Percentiles rank a stretch among this genome's conserved stretches.
These are phyloP conservation scores for Periconia digitata DNA, from an alignment of 2,329 filamentous ascomycete species.

Conservation along the genomic window DNA sequence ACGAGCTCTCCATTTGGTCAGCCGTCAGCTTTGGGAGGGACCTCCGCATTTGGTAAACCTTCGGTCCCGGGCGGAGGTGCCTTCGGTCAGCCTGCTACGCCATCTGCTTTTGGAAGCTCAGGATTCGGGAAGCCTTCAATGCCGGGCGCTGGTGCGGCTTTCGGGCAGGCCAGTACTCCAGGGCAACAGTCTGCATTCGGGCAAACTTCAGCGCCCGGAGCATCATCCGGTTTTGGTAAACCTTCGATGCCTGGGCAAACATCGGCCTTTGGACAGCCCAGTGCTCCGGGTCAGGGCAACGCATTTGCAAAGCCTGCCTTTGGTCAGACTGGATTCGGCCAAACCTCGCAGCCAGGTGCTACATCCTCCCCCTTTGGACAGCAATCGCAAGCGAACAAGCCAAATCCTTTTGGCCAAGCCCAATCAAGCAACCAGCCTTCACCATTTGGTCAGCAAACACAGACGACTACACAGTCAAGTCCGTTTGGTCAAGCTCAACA, in stretches of 20 bases:
- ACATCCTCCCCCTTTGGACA: conserved; percentile 31
- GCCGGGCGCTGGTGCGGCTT: conserved; percentile 17
- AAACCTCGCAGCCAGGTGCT: conserved; percentile 44
- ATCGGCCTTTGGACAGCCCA: conserved; percentile 31
- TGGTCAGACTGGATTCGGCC: conserved; percentile 45
- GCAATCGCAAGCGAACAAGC: conserved; percentile 30
- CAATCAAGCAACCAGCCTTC: conserved; percentile 18
- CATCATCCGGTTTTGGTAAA: conserved; percentile 37
- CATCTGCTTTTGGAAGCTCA: conserved; percentile 12
- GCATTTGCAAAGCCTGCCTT: conserved; percentile 14
- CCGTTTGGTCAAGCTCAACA: conserved; percentile 14
- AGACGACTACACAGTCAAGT: conserved; percentile 6
- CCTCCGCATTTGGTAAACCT: conserved; percentile 31
- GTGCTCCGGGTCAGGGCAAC: conserved; percentile 21
- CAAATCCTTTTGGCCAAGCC: conserved; percentile 30
- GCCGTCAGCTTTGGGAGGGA: conserved; percentile 13
- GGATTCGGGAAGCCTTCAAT: conserved; percentile 29
- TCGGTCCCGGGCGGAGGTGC: conserved; percentile 11
- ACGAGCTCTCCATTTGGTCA: conserved; percentile 29
- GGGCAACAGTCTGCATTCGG: conserved; percentile 42
- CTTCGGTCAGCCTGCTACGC: conserved; percentile 21
- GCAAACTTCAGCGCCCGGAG: conserved; percentile 33
- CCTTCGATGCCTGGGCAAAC: conserved; percentile 29
- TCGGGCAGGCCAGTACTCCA: conserved; percentile 24
- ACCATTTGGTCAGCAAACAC: conserved; percentile 23